phyloP scores from a whole-genome alignment of 2,329 filamentous ascomycete genomes.

The Neofusicoccum kwambonambiense region DNA sequence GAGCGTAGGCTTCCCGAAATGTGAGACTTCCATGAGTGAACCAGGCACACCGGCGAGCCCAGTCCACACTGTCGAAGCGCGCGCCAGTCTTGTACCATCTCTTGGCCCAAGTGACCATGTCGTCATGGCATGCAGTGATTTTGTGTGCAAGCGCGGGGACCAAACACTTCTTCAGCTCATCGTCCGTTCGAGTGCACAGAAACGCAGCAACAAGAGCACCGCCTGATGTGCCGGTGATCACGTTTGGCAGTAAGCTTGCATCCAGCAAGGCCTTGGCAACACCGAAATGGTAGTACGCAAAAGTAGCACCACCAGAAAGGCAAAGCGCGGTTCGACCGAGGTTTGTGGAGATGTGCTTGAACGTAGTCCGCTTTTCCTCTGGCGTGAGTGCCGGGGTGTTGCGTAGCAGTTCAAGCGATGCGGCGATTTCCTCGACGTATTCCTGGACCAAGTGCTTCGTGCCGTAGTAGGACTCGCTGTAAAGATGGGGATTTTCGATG shows the following conservation, averaged over 20 bases:
- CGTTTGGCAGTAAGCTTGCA: conserved; percentile 79
- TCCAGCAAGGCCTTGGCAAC: conserved; percentile 88
- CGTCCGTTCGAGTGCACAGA: conserved; percentile 84
- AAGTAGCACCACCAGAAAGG: conserved; percentile 87
- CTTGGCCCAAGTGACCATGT: conserved; percentile 70
- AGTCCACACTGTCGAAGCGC: conserved; percentile 89
- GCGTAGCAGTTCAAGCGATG: conserved; percentile 65
- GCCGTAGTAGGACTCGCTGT: conserved; percentile 95
- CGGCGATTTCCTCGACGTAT: conserved; percentile 82
- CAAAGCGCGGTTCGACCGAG: conserved; percentile 91
- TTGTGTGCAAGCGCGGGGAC: conserved; percentile 81
- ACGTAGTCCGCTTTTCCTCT: conserved; percentile 76
- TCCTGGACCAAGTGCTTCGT: conserved; percentile 93
- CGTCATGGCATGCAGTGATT: conserved; percentile 83
- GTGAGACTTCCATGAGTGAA: conserved; percentile 90
- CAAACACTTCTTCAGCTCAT: conserved; percentile 80
- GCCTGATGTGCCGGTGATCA: conserved; percentile 95
- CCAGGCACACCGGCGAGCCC: conserved; percentile 83
- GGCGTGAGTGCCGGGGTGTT: conserved; percentile 64
- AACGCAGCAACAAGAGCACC: conserved; percentile 87
- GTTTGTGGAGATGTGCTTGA: conserved; percentile 87
- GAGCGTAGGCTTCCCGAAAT: conserved; percentile 90
- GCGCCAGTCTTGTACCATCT: conserved; percentile 93
- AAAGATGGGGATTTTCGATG: conserved; percentile 89
- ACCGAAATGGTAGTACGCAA: conserved; percentile 96